Conservation (phyloP, 2,329 filamentous ascomycete species). For the Xylariaceae sp. region DNA sequence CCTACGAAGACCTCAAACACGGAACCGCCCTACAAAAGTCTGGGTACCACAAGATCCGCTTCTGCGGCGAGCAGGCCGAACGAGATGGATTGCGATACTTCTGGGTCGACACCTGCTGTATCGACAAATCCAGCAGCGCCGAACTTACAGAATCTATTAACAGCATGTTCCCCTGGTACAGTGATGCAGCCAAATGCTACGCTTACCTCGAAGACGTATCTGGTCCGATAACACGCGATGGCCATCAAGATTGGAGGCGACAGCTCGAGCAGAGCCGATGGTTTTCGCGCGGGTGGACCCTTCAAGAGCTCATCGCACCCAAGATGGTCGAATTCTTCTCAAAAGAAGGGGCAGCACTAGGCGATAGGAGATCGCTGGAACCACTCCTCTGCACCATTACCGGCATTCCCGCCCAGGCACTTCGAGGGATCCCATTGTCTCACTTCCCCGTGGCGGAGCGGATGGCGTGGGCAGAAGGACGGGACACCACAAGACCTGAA, state of each 20-base stretch:
- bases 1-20: not conserved
- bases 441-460: slow-evolving; percentile 6
- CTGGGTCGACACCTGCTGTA: slow-evolving; percentile 9
- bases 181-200: not conserved
- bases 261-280: slow-evolving; percentile 2
- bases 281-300: slow-evolving; percentile 14
- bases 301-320: slow-evolving; percentile 19
- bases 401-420: not conserved
- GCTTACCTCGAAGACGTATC: not conserved
- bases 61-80: not conserved
- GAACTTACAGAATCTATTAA: slow-evolving; percentile 13
- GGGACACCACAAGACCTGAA: slow-evolving; percentile 25
- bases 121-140: slow-evolving; percentile 4
- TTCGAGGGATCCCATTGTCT: slow-evolving; percentile 2
- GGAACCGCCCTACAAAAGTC: not conserved
- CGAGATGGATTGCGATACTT: not conserved
- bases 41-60: slow-evolving; percentile 5
- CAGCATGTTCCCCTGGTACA: slow-evolving; percentile 18
- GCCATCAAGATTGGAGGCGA: no score
- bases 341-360: not conserved
- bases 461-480: slow-evolving; percentile 15
- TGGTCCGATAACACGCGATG: no score
- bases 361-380: slow-evolving; percentile 3
- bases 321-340: slow-evolving; percentile 7
- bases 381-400: not conserved